Evolutionary conservation across 2,329 filamentous ascomycete genomes (phyloP), one percentile per base, ranked within the genome.

Genomic region (Calonectria naviculata): DNA sequence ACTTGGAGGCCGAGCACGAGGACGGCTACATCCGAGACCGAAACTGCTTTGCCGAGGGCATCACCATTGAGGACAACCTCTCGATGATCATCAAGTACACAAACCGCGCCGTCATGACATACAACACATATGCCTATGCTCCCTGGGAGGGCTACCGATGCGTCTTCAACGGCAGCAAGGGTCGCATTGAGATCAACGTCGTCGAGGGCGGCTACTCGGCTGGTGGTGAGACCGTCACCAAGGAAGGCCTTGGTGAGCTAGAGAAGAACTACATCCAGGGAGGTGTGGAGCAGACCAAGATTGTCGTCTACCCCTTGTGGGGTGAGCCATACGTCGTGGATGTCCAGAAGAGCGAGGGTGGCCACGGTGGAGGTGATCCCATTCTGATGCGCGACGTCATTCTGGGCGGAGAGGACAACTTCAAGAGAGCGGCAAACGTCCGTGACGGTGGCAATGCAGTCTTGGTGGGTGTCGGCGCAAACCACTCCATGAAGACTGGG

Each of bases 61-160:
- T 92, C 65, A 90, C 85, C 69, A 92, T 92, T 71, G 90, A 92
- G 79, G 90, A 92, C 75, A 92, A 89, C 2, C 89, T 92, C 84
- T 89, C 85, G 41, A 82, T 92, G 66, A 83, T 92, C 62, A 87
- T 92, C 36, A 83, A 86, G 71, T 92, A 92, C 76, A 83, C 84
- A 46, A 89, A 85, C 62, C 87, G 88, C 9, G 87, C 89, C 0
- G 86, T 90, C 29, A 81, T 92, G 81, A 91, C 90, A 0, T 92
- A 92, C 78, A 77, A 89, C 84, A 67, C 81, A 86, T 66, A 89
- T 85, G 90, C 90, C 0, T 92, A 92, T 68, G 89, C 90, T 0
- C 90, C 90, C 0, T 91, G 89, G 89, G 89, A 91, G 74, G 89
- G 89, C 0, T 90, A 90, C 79, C 83, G 88, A 1, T 88, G 89